Evolutionary conservation across 441 rosid species (phyloP), one percentile per base, ranked within the genome.

Genomic region (Melastoma candidum): DNA sequence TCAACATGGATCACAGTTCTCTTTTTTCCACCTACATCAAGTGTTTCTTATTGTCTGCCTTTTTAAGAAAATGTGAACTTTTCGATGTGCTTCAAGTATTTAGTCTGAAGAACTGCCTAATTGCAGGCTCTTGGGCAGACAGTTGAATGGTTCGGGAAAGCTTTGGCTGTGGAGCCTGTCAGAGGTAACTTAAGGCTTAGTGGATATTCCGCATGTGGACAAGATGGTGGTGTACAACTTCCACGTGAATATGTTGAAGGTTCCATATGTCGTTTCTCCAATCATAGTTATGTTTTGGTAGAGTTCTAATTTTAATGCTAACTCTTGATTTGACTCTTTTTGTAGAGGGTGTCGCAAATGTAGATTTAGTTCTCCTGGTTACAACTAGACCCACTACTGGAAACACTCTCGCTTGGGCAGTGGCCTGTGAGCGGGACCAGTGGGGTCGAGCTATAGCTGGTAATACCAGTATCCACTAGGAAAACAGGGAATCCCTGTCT

Each of bases 401-500:
- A 61, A 94, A 94, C 78, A 94, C 99, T 45, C 84, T 94, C 65
- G 97, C 99, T 47, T 94, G 99, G 99, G 97, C 97, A 17, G 99
- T 94, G 63, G 99, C 97, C 57, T 94, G 99, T 57, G 97, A 94
- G 63, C 93, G 97, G 48, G 99, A 94, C 72, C 99, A 94, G 46
- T 94, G 99, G 97, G 99, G 99, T 44, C 95, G 99, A 53, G 97
- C 99, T 53, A 80, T 94, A 63, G 99, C 99, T 71, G 99, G 99
- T 84, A 75, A 57, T 43, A 5, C 46, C 22, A 17, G 46, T 52
- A 13, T 51, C 36, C 57, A 54, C 11, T 26, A 36, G 1, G 22
- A 36, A 52, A 8, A 5, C 3, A 36, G 24, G 43, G 17, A n/a
- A 32, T 32, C 8, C 41, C 41, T 32, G 41, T 32, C 41, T 32